Evolutionary conservation across 495 filamentous ascomycete species (phyloP).

Genomic region (Neurospora sublineolata): DNA sequence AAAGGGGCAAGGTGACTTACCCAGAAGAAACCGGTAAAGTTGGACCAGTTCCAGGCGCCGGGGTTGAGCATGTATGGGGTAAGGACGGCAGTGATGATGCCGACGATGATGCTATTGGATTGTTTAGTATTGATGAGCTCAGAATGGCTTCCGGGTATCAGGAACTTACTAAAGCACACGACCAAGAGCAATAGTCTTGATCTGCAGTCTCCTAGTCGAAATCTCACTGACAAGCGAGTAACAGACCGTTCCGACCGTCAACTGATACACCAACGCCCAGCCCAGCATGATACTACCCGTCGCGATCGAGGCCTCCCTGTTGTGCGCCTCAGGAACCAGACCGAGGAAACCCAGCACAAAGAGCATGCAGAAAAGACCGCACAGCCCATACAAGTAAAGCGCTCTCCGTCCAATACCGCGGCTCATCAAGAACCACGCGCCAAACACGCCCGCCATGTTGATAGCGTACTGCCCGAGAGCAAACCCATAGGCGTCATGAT

Average conservation of each 20-base stretch:
- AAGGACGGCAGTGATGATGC: constrained; percentile 56
- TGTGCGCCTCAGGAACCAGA: constrained; percentile 44
- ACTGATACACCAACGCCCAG: constrained; percentile 65
- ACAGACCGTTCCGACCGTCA: constrained; percentile 66
- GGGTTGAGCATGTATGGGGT: constrained; percentile 73
- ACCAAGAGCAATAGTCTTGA: constrained; percentile 57
- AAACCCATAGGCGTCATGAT: constrained; percentile 52
- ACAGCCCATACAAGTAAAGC: constrained; percentile 59
- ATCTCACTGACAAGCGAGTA: constrained; percentile 70
- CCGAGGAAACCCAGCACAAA: constrained; percentile 65
- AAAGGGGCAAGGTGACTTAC: constrained; percentile 21
- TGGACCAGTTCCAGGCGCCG: constrained; percentile 61
- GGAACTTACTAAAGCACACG: constrained; percentile 50
- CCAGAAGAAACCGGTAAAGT: constrained; percentile 78
- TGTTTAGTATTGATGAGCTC: constrained; percentile 11
- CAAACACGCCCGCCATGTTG: constrained; percentile 61
- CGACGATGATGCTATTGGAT: constrained; percentile 46
- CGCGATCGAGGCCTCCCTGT: constrained; percentile 46
- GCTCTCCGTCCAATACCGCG: constrained; percentile 57
- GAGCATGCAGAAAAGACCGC: constrained; percentile 52
- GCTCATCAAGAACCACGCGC: constrained; percentile 64
- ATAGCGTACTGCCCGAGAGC: constrained; percentile 66
- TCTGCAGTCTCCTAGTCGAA: constrained; percentile 60
- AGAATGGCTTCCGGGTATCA: no score
- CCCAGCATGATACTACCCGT: constrained; percentile 60